phyloP scores from a whole-genome alignment of 768 basidiomycete species.

The Lactarius indigo region DNA sequence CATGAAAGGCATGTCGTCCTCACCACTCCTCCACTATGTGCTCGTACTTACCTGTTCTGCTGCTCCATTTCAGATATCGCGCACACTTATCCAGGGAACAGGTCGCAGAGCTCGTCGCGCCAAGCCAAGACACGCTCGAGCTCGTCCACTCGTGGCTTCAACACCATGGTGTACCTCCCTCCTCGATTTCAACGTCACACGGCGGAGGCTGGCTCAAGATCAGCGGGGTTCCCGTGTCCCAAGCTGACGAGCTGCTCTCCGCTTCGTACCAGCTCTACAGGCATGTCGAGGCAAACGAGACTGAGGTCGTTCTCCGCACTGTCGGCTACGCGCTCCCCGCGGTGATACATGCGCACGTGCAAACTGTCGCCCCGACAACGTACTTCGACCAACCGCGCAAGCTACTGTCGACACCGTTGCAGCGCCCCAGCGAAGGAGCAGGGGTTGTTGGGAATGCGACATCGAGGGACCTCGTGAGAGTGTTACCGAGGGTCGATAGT shows the following conservation, averaged over 20 bases:
- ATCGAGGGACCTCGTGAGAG: neutral
- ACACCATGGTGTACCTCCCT: neutral
- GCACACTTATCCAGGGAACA: neutral
- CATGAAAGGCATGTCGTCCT: neutral
- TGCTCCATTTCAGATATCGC: neutral
- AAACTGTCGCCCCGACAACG: neutral
- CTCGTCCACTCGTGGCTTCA: neutral
- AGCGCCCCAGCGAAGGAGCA: neutral
- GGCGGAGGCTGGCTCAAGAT: neutral
- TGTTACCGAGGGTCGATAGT: neutral
- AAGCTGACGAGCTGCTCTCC: neutral
- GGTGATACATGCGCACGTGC: neutral
- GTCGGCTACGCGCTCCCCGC: neutral
- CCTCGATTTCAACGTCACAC: neutral
- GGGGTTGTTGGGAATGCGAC: neutral
- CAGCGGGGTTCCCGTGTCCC: neutral
- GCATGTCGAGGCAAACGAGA: neutral
- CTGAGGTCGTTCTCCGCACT: neutral
- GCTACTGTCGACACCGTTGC: neutral
- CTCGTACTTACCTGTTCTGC: neutral
- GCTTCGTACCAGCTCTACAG: neutral
- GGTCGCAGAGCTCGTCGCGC: neutral
- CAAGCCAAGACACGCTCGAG: neutral
- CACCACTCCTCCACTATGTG: neutral
- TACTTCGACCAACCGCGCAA: neutral